These are phyloP conservation scores for Aulographum hederae DNA, from an alignment of 2,329 filamentous ascomycete species.

Conservation along the genomic window DNA sequence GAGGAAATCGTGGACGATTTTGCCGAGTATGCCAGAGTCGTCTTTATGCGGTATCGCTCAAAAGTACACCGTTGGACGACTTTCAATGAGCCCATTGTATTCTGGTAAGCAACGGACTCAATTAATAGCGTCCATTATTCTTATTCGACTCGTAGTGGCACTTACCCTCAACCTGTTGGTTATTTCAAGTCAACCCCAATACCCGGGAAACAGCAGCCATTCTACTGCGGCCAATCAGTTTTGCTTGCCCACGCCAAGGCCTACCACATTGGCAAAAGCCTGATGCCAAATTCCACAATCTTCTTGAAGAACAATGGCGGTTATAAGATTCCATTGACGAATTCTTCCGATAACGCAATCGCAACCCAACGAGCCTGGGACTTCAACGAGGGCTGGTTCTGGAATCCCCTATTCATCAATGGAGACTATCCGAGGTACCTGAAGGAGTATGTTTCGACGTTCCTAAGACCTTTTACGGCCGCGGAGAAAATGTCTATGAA, in stretches of 20 bases:
- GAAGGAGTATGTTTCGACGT: conserved; percentile 15
- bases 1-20: conserved; percentile 74
- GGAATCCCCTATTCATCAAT: conserved; percentile 24
- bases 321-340: conserved; percentile 18
- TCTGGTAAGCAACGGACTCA: too few relatives aligned
- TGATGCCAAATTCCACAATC: conserved; percentile 19
- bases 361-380: conserved; percentile 18
- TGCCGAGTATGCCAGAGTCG: conserved; percentile 56
- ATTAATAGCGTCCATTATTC: too few relatives aligned
- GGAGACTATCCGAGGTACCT: conserved; percentile 24
- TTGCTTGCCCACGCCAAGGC: conserved; percentile 18
- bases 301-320: conserved; percentile 19
- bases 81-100: conserved; percentile 51
- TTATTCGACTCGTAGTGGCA: too few relatives aligned
- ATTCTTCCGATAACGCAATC: conserved; percentile 14
- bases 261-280: conserved; percentile 23
- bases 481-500: conserved; percentile 14
- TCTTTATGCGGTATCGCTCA: conserved; percentile 54
- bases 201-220: conserved; percentile 12
- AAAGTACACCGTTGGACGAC: conserved; percentile 81
- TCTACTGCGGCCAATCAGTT: conserved; percentile 18
- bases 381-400: conserved; percentile 24
- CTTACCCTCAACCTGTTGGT: conserved; percentile 14
- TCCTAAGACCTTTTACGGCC: conserved; percentile 14
- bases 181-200: conserved; percentile 20